Percentiles rank a stretch among this genome's conserved stretches.
phyloP scores from a whole-genome alignment of 73 alveolate species.

The Paramecium caudatum region DNA sequence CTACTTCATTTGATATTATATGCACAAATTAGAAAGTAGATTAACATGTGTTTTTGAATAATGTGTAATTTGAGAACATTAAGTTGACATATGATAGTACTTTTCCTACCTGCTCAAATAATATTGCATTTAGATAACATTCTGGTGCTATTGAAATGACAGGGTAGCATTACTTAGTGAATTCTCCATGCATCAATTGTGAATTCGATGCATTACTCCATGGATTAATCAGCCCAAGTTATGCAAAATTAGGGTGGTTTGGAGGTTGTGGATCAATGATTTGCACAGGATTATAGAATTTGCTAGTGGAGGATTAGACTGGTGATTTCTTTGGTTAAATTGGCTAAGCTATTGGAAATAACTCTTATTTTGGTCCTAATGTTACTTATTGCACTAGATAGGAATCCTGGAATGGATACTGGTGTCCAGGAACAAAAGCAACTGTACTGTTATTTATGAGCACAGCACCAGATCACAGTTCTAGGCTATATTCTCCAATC shows the following conservation, averaged over 20 bases:
- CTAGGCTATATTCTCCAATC: conserved; percentile 71
- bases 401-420: conserved; percentile 68
- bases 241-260: conserved; percentile 51
- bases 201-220: conserved; percentile 24
- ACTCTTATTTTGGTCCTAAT: conserved; percentile 65
- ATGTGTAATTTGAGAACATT: conserved; percentile 3
- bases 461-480: conserved; percentile 69
- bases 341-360: conserved; percentile 53
- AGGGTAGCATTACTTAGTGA: conserved; percentile 37
- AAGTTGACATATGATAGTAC: background rate
- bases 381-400: conserved; percentile 19
- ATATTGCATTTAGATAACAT: conserved; percentile 44
- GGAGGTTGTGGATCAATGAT: conserved; percentile 78
- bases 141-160: conserved; percentile 28
- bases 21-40: conserved; percentile 10
- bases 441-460: conserved; percentile 61
- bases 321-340: conserved; percentile 62
- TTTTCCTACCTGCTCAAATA: background rate
- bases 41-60: background rate
- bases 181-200: conserved; percentile 42
- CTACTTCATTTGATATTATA: conserved; percentile 10
- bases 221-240: background rate
- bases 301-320: conserved; percentile 60
- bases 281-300: conserved; percentile 71
- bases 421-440: conserved; percentile 61